Conservation (phyloP, 1,139 yeast species). For the Pichia sp. region DNA sequence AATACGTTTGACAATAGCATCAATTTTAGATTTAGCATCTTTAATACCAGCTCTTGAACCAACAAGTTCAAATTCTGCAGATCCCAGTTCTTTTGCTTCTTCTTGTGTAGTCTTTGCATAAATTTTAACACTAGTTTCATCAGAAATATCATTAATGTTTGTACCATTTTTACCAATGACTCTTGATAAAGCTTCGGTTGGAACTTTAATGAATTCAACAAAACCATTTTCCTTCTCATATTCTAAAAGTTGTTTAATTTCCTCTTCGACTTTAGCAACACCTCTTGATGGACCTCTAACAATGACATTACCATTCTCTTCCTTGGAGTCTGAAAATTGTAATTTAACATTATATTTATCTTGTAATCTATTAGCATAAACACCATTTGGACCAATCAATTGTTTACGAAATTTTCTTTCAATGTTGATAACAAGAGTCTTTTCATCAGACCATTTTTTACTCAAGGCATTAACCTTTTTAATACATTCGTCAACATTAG, state of each 20-base stretch:
- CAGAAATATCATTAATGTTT: constrained; percentile 74
- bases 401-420: constrained; percentile 77
- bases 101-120: constrained; percentile 36
- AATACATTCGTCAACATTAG: constrained; percentile 73
- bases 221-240: constrained; percentile 87
- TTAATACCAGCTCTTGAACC: constrained; percentile 81
- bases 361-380: constrained; percentile 77
- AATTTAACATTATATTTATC: constrained; percentile 83
- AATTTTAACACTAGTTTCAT: constrained; percentile 72
- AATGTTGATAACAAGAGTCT: constrained; percentile 53
- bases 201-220: constrained; percentile 56
- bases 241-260: constrained; percentile 73
- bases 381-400: constrained; percentile 80
- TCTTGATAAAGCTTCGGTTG: constrained; percentile 67
- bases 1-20: constrained; percentile 57
- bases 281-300: constrained; percentile 91
- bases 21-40: constrained; percentile 62
- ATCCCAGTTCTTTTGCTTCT: constrained; percentile 44
- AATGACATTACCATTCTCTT: constrained; percentile 42
- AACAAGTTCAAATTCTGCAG: constrained; percentile 47
- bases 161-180: constrained; percentile 91
- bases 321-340: constrained; percentile 55
- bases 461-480: constrained; percentile 51
- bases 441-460: constrained; percentile 81
- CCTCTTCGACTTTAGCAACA: constrained; percentile 80